phyloP scores from a whole-genome alignment of 1,139 yeast species.

The Debaryomycetaceae sp. region DNA sequence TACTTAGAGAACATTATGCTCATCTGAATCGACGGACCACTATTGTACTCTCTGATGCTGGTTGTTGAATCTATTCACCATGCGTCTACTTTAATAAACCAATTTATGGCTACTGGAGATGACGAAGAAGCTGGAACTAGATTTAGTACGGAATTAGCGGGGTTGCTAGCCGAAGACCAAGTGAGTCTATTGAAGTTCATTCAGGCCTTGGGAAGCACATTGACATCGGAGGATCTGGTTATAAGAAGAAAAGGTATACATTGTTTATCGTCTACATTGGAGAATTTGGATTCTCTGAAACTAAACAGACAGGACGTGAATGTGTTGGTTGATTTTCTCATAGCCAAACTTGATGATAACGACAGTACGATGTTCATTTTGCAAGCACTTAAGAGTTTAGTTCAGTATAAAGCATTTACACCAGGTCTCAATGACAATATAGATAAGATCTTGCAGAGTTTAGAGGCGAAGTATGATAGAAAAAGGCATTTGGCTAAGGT shows the following conservation, averaged over 20 bases:
- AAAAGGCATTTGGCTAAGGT: conserved; percentile 62
- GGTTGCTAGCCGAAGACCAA: conserved; percentile 16
- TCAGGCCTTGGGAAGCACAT: conserved; percentile 39
- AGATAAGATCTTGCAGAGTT: conserved; percentile 34
- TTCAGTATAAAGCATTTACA: conserved; percentile 45
- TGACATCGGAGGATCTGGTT: conserved; percentile 65
- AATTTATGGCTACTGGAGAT: conserved; percentile 28
- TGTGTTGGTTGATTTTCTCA: conserved; percentile 64
- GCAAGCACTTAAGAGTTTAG: conserved; percentile 52
- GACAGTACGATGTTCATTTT: conserved; percentile 52
- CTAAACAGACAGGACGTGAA: conserved; percentile 61
- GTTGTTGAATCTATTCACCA: not conserved
- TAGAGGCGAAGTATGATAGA: conserved; percentile 54
- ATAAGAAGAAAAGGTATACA: conserved; percentile 52
- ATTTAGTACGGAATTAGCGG: conserved; percentile 23
- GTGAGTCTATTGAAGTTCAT: conserved; percentile 35
- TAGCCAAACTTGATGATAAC: conserved; percentile 66
- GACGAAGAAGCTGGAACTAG: conserved; percentile 14
- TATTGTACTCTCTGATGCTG: not conserved
- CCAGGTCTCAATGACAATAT: conserved; percentile 22
- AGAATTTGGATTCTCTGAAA: conserved; percentile 27
- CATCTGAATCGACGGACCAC: not conserved
- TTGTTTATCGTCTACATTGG: conserved; percentile 56
- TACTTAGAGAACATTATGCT: not conserved
- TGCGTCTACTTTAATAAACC: conserved; percentile 29